phyloP scores from a whole-genome alignment of 306 rosid species.

The Acacia crassicarpa region DNA sequence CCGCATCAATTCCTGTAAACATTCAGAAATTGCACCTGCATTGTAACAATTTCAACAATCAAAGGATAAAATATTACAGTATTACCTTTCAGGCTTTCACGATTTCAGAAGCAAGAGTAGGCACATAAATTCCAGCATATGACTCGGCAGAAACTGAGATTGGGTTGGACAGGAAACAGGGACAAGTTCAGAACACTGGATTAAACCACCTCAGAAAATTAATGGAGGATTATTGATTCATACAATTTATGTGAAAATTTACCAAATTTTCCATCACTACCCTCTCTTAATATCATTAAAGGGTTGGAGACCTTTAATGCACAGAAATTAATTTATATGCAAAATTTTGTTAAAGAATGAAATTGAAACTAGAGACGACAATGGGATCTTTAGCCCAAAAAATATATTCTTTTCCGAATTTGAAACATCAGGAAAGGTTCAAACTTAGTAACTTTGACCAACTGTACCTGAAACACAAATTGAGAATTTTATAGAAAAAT shows the following conservation, averaged over 20 bases:
- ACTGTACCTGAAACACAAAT: constrained; percentile 67
- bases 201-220: constrained; percentile 5
- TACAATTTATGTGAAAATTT: background rate
- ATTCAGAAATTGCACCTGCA: background rate
- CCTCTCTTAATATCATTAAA: constrained; percentile 34
- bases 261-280: constrained; percentile 35
- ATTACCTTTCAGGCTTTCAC: constrained; percentile 53
- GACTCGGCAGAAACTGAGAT: constrained; percentile 87
- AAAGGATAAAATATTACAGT: constrained; percentile 40
- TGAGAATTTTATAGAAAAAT: background rate
- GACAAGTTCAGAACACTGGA: constrained; percentile 77
- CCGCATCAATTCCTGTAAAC: constrained; percentile 49
- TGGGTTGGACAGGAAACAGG: constrained; percentile 67
- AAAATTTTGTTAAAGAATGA: background rate
- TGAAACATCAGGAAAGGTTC: constrained; percentile 5
- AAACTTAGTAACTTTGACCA: constrained; percentile 78
- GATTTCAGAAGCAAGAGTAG: constrained; percentile 76
- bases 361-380: background rate
- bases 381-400: background rate
- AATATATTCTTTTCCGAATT: background rate
- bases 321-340: constrained; percentile 26
- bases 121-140: constrained; percentile 88
- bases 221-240: constrained; percentile 10
- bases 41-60: background rate
- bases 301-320: constrained; percentile 73